Evolutionary conservation across 306 rosid genomes (phyloP), one percentile per base, ranked within the genome.

Genomic region (Cicer chorassanicum): DNA sequence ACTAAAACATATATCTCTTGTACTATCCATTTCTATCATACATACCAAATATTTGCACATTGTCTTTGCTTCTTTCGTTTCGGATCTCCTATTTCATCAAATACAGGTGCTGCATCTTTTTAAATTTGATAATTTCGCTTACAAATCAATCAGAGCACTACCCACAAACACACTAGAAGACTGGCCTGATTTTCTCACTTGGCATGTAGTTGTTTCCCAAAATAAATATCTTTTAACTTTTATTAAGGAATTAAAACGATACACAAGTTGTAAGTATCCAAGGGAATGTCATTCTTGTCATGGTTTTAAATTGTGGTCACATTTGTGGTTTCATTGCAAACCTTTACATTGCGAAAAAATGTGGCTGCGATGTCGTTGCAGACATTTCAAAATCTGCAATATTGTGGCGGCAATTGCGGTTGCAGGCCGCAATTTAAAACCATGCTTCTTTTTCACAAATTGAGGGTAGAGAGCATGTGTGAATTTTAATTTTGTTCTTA

Each of bases 11-110:
- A 24, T 24, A 24, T 24, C 34, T 2, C 3, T 24, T 24, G 79
- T 80, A 77, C 74, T 59, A 38, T 3, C 91, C 93, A 46, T 82
- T 86, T 81, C 87, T 88, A 56, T 90, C 91, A 74, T 85, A 90
- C 1, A 82, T 88, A 68, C 89, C 86, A 73, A 90, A 88, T 82
- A 90, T 79, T 78, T 91, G 82, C 34, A 24, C 86, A 61, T 85
- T 66, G 48, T 90, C 92, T 45, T 87, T 83, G 64, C 75, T 80
- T 76, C 80, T 73, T 65, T 65, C 84, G 43, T 79, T 80, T 74
- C 29, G 84, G 38, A 48, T 73, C 43, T 70, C 82, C 39, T 83
- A 86, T 89, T 87, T 91, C 88, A 55, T 91, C 92, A 18, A 91
- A 89, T 90, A 89, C 10, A 9, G 14, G 53, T 16, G 45, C 72